A percentile compares a stretch with the other conserved stretches of the same genome.
Conservation (phyloP, 345 rosid species). For the Sapria himalayana region DNA sequence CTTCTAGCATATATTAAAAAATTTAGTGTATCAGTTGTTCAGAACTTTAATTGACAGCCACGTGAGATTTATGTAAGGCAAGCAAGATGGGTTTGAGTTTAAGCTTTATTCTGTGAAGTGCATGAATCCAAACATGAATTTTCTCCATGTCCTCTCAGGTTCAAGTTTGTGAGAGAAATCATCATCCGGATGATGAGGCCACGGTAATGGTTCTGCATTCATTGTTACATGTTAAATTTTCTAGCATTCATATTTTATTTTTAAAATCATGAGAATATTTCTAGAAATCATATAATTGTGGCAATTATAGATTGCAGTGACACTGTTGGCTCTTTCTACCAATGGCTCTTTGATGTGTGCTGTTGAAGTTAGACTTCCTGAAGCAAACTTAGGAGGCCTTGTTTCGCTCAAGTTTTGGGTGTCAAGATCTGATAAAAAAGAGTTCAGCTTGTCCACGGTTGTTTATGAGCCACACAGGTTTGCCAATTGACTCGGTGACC, state of each 20-base stretch:
- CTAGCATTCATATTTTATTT: background rate
- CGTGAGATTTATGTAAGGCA: too few relatives aligned
- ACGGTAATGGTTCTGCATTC: conserved; percentile 26
- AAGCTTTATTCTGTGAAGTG: too few relatives aligned
- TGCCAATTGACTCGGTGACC: too few relatives aligned
- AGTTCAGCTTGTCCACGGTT: conserved; percentile 54
- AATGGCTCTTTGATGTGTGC: conserved; percentile 78
- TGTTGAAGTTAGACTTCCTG: conserved; percentile 68
- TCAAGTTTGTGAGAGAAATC: conserved; percentile 91
- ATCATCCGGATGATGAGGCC: conserved; percentile 82
- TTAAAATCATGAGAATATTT: background rate
- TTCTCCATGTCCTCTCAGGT: conserved; percentile 24
- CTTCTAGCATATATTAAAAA: too few relatives aligned
- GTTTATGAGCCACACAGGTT: conserved; percentile 94
- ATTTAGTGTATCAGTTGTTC: too few relatives aligned
- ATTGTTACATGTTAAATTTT: background rate
- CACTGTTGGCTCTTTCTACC: conserved; percentile 49
- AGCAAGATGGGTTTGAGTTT: too few relatives aligned
- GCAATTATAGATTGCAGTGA: conserved; percentile 42
- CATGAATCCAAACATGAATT: too few relatives aligned
- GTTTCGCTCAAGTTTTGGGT: conserved; percentile 79
- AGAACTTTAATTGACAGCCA: too few relatives aligned
- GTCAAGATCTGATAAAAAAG: conserved; percentile 28
- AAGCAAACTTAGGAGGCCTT: conserved; percentile 74
- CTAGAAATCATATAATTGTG: conserved; percentile 8